Base-by-base conservation (phyloP, 2,329 filamentous ascomycete genomes). In the Immersiporthe knoxdaviesiana region DNA sequence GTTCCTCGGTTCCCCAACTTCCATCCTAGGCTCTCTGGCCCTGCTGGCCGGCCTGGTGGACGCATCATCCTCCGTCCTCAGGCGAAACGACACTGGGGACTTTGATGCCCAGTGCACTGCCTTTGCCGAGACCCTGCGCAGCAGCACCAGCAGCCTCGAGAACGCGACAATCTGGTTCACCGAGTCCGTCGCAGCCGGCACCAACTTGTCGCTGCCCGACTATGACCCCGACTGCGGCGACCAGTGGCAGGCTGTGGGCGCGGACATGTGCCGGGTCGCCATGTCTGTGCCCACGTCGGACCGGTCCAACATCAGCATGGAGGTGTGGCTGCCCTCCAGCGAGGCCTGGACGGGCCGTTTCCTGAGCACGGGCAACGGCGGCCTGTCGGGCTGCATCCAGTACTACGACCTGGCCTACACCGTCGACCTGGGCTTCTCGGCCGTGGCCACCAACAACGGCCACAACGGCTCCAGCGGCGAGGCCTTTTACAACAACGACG, bases 401-500 rank as follows among this genome's bases (percentile, higher is more conserved):
- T 81, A 85, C 69, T 76, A 80, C 69, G 82, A 81, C 70, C 74
- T 80, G 39, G 81, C 77, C 1, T 85, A 85, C 59, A 79, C 80
- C 1, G 75, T 78, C 8, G 72, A 76, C 0, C 75, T 80, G 21
- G 82, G 82, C 0, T 85, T 85, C 66, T 79, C 82, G 0, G 77
- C 79, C 0, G 79, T 85, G 37, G 83, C 82, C 2, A 80, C 84
- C 1, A 85, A 85, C 68, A 84, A 83, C 30, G 84, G 84, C 3
- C 84, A 85, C 61, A 83, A 84, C 70, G 84, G 83, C 39, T 78
- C 79, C 3, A 37, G 68, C 18, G 77, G 77, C 8, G 65, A 71
- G 59, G 70, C 76, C 0, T 79, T 79, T 60, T 75, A 80, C 66
- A 69, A 79, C 41, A 79, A 81, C 27, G 75, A 78, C 0, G 81